These are phyloP conservation scores for Cicer chorassanicum DNA, from an alignment of 306 rosid genomes.

Conservation along the genomic window DNA sequence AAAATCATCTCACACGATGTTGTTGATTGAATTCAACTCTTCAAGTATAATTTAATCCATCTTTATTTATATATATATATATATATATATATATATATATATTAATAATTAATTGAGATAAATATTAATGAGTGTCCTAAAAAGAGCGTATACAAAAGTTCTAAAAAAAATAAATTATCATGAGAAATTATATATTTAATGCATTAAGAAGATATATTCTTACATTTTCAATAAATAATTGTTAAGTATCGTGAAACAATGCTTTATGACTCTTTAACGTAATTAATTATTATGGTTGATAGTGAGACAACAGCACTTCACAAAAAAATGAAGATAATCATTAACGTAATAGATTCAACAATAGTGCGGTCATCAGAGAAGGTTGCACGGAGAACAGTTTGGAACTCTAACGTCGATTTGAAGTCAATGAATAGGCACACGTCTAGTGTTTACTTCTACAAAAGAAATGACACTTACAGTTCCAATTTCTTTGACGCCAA, in stretches of 20 bases:
- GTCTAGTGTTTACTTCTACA: conserved; percentile 78
- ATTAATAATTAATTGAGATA: no score
- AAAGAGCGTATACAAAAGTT: no score
- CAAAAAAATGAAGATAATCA: conserved; percentile 46
- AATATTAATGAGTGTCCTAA: no score
- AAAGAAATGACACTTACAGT: conserved; percentile 37
- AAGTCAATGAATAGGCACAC: conserved; percentile 69
- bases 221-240: background rate
- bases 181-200: no score
- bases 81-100: no score
- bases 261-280: background rate
- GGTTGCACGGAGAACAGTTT: conserved; percentile 49
- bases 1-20: no score
- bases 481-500: conserved; percentile 61
- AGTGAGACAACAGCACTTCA: background rate
- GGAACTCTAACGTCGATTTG: conserved; percentile 83
- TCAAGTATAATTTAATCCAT: no score
- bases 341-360: conserved; percentile 61
- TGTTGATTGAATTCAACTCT: no score
- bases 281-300: background rate
- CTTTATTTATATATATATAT: no score
- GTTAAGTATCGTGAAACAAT: background rate
- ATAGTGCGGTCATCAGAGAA: conserved; percentile 73
- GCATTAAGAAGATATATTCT: no score
- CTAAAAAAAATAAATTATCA: no score